Base-by-base conservation (phyloP, 768 basidiomycete species). In the Lanmaoa rubissima region DNA sequence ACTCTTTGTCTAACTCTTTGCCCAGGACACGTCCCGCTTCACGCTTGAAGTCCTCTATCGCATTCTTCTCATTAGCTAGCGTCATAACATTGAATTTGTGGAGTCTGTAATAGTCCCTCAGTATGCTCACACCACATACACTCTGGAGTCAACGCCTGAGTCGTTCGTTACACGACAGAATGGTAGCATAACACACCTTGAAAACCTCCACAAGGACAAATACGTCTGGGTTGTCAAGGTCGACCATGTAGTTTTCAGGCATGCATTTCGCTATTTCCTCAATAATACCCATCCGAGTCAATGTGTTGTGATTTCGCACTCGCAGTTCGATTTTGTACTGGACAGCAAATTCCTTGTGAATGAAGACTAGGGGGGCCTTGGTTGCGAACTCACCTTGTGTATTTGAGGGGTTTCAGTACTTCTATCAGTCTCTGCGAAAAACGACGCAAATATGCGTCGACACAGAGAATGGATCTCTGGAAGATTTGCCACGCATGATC, bases 281-380 rank as follows among this genome's bases (percentile, higher is more conserved):
- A 31, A 92, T 86, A 28, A 93, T 69, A 10, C 66, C 72, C 48
- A 78, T 75, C 16, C 88, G 82, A 11, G 80, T 63, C 26, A 93
- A 69, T 6, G 83, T 86, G n/a, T 78, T 86, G 60, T 93, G 91
- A 65, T 92, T 92, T 41, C 91, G 82, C 32, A 86, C 71, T 48
- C 86, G 79, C 48, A 90, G 65, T 62, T 93, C 90, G 38, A 93
- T 83, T 69, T 92, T 92, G 75, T 90, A 94, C 92, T 93, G 57
- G 41, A 31, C 11, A 26, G 7, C 4, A 11, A 26, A 44, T n/a
- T 24, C 13, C 3, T 35, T 21, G 32, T 56, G 16, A 47, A 51
- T 31, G 34, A 57, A 40, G 24, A 3, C 5, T 11, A 12, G 28
- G 10, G 21, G 34, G 2, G 35, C 21, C 21, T 24, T 1, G 28